These are phyloP conservation scores for Penicillium daleae DNA, from an alignment of 495 filamentous ascomycete genomes.

Conservation along the genomic window DNA sequence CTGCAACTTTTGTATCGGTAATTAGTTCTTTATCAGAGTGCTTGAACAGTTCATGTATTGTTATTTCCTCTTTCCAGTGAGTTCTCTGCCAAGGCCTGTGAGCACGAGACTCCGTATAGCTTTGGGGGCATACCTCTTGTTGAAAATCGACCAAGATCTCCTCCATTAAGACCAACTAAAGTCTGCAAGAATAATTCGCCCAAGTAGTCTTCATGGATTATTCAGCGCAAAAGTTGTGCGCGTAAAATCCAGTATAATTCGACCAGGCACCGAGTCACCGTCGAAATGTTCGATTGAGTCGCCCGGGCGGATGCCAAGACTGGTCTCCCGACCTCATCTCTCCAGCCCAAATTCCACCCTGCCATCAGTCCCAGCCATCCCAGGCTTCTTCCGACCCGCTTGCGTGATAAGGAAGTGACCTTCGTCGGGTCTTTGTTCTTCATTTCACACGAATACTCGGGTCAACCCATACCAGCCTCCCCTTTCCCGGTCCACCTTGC, in stretches of 20 bases:
- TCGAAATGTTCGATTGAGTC: not conserved
- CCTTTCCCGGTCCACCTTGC: not conserved
- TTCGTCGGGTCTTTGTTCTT: not conserved
- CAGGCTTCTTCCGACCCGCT: not conserved
- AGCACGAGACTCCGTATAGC: not conserved
- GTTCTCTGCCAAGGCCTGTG: not conserved
- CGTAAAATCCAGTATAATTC: not conserved
- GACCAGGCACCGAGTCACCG: not conserved
- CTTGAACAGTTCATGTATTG: not conserved
- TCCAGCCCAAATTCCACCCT: slow-evolving; percentile 12
- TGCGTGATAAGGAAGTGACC: not conserved
- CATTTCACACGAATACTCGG: not conserved
- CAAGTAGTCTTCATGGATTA: too few relatives aligned
- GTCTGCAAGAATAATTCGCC: too few relatives aligned
- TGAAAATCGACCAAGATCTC: not conserved
- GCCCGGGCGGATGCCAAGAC: slow-evolving; percentile 21
- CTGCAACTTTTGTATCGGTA: not conserved
- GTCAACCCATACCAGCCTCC: not conserved
- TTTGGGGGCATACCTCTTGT: not conserved
- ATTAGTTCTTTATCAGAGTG: not conserved
- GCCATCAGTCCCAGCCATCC: slow-evolving; percentile 4
- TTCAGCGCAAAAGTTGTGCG: too few relatives aligned
- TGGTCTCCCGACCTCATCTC: slow-evolving; percentile 15
- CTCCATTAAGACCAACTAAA: not conserved
- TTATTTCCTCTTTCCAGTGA: not conserved